Percentiles rank a stretch among this genome's conserved stretches.
These are phyloP conservation scores for Cladosporium sp. DNA, from an alignment of 2,329 filamentous ascomycete species.

Conservation along the genomic window DNA sequence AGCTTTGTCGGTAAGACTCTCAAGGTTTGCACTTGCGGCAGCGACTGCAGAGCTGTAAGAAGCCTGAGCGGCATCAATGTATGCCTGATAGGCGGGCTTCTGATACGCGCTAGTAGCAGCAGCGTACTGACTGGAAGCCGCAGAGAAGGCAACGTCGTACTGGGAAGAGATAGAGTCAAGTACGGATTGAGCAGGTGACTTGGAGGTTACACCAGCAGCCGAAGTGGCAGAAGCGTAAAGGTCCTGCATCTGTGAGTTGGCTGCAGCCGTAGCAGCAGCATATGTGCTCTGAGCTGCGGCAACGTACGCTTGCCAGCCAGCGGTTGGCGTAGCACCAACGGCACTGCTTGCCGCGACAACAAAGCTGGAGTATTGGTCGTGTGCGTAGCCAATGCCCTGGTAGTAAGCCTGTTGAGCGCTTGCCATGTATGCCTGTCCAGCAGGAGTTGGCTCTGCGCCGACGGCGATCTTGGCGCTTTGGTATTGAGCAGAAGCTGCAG, in stretches of 20 bases:
- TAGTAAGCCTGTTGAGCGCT: slow-evolving; percentile 68
- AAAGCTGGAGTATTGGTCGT: slow-evolving; percentile 75
- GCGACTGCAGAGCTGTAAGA: slow-evolving; percentile 25
- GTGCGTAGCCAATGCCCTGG: slow-evolving; percentile 71
- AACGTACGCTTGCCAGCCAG: slow-evolving; percentile 65
- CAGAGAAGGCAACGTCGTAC: slow-evolving; percentile 27
- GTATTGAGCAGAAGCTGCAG: slow-evolving; percentile 67
- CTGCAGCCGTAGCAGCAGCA: slow-evolving; percentile 30
- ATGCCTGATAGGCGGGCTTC: slow-evolving; percentile 58
- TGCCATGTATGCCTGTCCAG: slow-evolving; percentile 53
- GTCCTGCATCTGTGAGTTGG: slow-evolving; percentile 26
- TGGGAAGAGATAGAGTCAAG: slow-evolving; percentile 28
- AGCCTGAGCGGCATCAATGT: slow-evolving; percentile 58
- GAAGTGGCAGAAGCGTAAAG: slow-evolving; percentile 23
- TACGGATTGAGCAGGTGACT: slow-evolving; percentile 25
- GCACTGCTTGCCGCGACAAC: slow-evolving; percentile 67
- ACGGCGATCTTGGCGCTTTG: slow-evolving; percentile 63
- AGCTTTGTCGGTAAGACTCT: slow-evolving; percentile 17
- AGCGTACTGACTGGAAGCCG: slow-evolving; percentile 41
- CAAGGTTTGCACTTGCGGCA: slow-evolving; percentile 22
- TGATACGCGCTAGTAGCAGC: slow-evolving; percentile 34
- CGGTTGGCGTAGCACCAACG: slow-evolving; percentile 64
- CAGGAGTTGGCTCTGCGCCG: slow-evolving; percentile 57
- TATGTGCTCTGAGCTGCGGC: slow-evolving; percentile 52
- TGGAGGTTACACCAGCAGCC: slow-evolving; percentile 20